Evolutionary conservation across 2,329 filamentous ascomycete species (phyloP).

Genomic region (Ceratocystis papillata): DNA sequence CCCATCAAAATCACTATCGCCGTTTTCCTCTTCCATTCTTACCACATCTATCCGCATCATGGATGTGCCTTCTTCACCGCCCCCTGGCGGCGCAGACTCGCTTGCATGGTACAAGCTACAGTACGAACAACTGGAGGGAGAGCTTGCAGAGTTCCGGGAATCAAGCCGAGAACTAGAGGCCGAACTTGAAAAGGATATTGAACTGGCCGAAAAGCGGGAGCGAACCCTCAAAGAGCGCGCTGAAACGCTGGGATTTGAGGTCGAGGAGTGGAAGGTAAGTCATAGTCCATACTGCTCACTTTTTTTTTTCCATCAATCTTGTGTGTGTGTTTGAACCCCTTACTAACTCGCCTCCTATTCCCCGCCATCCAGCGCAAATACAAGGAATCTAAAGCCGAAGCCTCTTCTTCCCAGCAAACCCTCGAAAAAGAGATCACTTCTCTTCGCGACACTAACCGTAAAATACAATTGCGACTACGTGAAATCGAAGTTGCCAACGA

Average conservation of each 20-base stretch:
- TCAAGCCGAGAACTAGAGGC: constrained; percentile 90
- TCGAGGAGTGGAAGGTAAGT: constrained; percentile 96
- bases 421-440: constrained; percentile 94
- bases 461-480: constrained; percentile 69
- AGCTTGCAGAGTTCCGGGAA: constrained; percentile 85
- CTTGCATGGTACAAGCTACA: constrained; percentile 91
- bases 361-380: constrained; percentile 64
- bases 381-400: constrained; percentile 85
- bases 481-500: constrained; percentile 98
- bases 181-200: constrained; percentile 91
- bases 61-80: constrained; percentile 53
- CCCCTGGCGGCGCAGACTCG: constrained; percentile 56
- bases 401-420: constrained; percentile 68
- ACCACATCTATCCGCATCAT: constrained; percentile 35
- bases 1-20: not conserved
- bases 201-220: constrained; percentile 89
- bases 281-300: not conserved
- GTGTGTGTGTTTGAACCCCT: constrained; percentile 13
- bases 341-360: constrained; percentile 13
- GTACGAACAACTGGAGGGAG: constrained; percentile 83
- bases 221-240: constrained; percentile 75
- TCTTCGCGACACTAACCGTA: constrained; percentile 72
- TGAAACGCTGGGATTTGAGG: constrained; percentile 73
- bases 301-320: not conserved
- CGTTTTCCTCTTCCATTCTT: not conserved